These are phyloP conservation scores for Alternaria triticimaculans DNA, from an alignment of 2,329 filamentous ascomycete species.

Conservation along the genomic window DNA sequence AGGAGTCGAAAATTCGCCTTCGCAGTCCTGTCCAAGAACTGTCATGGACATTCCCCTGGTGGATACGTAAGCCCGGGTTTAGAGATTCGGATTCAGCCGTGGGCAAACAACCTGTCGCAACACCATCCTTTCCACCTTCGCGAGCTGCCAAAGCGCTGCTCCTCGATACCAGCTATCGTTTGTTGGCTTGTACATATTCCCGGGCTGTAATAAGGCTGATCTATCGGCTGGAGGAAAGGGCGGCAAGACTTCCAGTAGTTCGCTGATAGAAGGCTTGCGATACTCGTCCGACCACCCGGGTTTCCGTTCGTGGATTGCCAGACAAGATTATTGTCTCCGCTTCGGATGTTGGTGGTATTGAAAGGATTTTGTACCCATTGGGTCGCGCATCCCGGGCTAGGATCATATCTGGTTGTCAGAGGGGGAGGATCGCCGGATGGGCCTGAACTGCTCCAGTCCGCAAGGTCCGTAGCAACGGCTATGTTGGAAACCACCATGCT, in stretches of 20 bases:
- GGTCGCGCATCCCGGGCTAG: background rate
- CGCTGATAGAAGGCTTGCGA: background rate
- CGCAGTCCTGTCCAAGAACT: background rate
- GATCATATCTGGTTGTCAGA: background rate
- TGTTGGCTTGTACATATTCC: background rate
- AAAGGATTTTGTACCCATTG: background rate
- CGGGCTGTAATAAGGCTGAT: background rate
- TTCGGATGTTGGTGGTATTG: background rate
- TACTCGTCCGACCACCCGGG: background rate
- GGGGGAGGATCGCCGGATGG: background rate
- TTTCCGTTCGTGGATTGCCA: background rate
- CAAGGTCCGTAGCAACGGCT: background rate
- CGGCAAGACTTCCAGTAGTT: background rate
- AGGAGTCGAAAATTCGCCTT: background rate
- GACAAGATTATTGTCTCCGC: background rate
- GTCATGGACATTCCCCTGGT: background rate
- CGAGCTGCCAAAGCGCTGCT: background rate
- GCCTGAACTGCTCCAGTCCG: background rate
- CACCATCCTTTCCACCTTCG: background rate
- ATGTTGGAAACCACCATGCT: background rate
- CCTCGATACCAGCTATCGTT: background rate
- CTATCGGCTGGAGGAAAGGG: background rate
- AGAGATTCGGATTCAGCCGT: background rate
- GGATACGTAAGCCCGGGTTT: background rate
- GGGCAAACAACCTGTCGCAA: background rate